A percentile compares a stretch with the other conserved stretches of the same genome.
Evolutionary conservation across 768 basidiomycete genomes (phyloP).

Genomic region (Naganishia randhawae): DNA sequence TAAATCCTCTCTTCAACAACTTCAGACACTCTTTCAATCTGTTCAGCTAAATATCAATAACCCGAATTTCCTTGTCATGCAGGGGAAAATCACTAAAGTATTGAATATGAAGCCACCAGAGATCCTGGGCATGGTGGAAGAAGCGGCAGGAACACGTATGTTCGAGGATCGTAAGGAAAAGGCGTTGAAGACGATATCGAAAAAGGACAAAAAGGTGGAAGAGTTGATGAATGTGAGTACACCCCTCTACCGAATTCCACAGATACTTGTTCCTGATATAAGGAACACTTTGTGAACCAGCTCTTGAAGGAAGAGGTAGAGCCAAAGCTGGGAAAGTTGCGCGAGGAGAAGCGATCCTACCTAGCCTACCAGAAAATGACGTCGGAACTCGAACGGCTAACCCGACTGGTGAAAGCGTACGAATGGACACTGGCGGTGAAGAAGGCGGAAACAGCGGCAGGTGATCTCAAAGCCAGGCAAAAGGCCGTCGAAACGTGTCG

Average conservation of each 20-base stretch:
- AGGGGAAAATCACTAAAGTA: slow-evolving; percentile 94
- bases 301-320: slow-evolving; percentile 83
- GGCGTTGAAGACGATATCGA: slow-evolving; percentile 88
- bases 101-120: slow-evolving; percentile 98
- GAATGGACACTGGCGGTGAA: slow-evolving; percentile 64
- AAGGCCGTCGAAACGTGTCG: slow-evolving; percentile 41
- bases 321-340: slow-evolving; percentile 86
- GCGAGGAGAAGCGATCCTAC: slow-evolving; percentile 80
- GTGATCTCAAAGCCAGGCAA: slow-evolving; percentile 37
- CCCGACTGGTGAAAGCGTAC: slow-evolving; percentile 74
- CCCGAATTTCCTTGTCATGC: slow-evolving; percentile 99
- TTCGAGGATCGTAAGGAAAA: slow-evolving; percentile 98
- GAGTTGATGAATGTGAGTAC: slow-evolving; percentile 65
- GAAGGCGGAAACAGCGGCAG: slow-evolving; percentile 44
- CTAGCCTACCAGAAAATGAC: slow-evolving; percentile 85
- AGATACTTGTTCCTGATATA: background rate
- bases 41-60: slow-evolving; percentile 99
- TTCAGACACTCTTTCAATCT: slow-evolving; percentile 90
- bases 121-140: slow-evolving; percentile 96
- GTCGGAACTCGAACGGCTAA: slow-evolving; percentile 80
- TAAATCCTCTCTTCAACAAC: slow-evolving; percentile 74
- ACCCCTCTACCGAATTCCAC: background rate
- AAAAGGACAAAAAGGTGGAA: slow-evolving; percentile 92
- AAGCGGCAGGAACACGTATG: slow-evolving; percentile 97
- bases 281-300: slow-evolving; percentile 32